Evolutionary conservation across 1,284 basidiomycete genomes (phyloP).

Genomic region (Malassezia psittaci): DNA sequence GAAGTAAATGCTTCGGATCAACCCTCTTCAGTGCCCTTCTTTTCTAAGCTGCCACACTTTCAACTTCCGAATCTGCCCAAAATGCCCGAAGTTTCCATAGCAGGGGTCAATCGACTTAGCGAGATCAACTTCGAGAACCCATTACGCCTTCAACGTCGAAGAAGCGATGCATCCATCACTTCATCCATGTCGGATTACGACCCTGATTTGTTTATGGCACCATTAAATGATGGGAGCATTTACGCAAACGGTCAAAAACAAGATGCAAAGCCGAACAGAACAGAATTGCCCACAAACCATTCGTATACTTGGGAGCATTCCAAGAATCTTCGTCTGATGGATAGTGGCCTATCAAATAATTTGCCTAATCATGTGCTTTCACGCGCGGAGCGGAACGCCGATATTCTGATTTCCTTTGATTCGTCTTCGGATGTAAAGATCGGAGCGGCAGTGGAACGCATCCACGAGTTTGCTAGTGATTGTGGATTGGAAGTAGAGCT

Average conservation of each 20-base stretch:
- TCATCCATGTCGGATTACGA: conserved; percentile 10
- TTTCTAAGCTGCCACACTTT: neutral
- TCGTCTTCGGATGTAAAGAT: conserved; percentile 43
- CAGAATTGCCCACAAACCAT: neutral
- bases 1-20: neutral
- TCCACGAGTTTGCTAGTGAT: conserved; percentile 37
- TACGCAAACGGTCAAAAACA: neutral
- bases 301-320: conserved; percentile 16
- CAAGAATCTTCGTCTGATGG: conserved; percentile 35
- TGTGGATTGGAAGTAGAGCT: conserved; percentile 18
- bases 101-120: neutral
- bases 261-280: neutral
- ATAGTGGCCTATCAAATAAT: conserved; percentile 43
- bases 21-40: neutral
- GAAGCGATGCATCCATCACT: conserved; percentile 10
- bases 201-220: conserved; percentile 18
- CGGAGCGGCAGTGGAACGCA: conserved; percentile 30
- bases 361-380: conserved; percentile 41
- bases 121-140: conserved; percentile 1
- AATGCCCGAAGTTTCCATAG: neutral
- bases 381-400: conserved; percentile 24
- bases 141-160: conserved; percentile 7
- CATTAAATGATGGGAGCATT: conserved; percentile 1
- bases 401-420: conserved; percentile 42
- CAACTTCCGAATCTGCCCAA: conserved; percentile 1